Conservation (phyloP, 768 basidiomycete species). For the Pleurotus pulmonarius region DNA sequence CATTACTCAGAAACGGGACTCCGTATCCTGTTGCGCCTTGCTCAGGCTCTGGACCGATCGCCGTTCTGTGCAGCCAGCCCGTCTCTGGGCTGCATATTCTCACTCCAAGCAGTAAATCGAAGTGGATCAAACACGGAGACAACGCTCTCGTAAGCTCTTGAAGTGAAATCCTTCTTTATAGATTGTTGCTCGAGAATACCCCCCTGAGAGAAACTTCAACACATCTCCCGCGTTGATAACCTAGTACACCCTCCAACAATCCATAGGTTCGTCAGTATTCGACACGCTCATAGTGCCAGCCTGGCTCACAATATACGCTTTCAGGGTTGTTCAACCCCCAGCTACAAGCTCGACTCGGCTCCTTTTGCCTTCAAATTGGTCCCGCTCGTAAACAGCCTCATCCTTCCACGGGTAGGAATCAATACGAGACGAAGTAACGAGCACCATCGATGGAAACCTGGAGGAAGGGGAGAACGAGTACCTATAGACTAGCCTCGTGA, state of each 20-base stretch:
- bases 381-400: constrained; percentile 43
- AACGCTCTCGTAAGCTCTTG: constrained; percentile 42
- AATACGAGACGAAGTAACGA: constrained; percentile 29
- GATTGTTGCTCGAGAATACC: too few species aligned
- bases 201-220: constrained; percentile 38
- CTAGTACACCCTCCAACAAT: too few species aligned
- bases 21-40: background rate
- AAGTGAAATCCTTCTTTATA: too few species aligned
- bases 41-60: constrained; percentile 52
- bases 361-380: constrained; percentile 46
- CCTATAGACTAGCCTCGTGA: too few species aligned
- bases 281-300: too few species aligned
- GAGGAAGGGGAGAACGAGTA: constrained; percentile 45
- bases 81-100: constrained; percentile 57
- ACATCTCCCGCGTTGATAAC: too few species aligned
- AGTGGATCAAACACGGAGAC: constrained; percentile 55
- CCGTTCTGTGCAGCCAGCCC: constrained; percentile 60
- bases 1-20: background rate
- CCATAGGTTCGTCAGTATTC: too few species aligned
- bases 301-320: too few species aligned
- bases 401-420: constrained; percentile 43
- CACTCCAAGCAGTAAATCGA: constrained; percentile 47
- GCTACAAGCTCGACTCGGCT: constrained; percentile 50
- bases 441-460: constrained; percentile 50
- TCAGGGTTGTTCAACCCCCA: constrained; percentile 43